These are phyloP conservation scores for Immersiella caudata DNA, from an alignment of 495 filamentous ascomycete species.

Conservation along the genomic window DNA sequence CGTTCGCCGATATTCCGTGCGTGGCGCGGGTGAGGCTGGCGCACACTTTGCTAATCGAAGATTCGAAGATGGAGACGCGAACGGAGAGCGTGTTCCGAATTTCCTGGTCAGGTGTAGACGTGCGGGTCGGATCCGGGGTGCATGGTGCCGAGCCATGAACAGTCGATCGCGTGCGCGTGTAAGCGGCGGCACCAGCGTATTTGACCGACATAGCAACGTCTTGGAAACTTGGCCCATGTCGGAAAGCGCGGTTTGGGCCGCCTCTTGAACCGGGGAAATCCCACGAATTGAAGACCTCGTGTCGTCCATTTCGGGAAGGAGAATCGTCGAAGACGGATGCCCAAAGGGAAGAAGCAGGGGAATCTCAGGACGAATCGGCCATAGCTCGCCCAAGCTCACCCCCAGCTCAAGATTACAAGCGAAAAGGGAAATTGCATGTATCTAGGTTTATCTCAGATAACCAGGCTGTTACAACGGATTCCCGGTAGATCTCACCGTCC, in stretches of 20 bases:
- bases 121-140: background rate
- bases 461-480: too few species aligned
- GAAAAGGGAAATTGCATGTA: too few species aligned
- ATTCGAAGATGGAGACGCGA: background rate
- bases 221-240: background rate
- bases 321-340: too few species aligned
- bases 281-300: conserved; percentile 15
- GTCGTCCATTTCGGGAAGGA: too few species aligned
- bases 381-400: too few species aligned
- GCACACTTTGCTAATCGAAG: conserved; percentile 4
- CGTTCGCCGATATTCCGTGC: conserved; percentile 1
- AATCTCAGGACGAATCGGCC: too few species aligned
- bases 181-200: background rate
- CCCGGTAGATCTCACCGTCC: too few species aligned
- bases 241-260: background rate
- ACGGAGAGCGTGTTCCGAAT: conserved; percentile 3
- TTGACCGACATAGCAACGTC: conserved; percentile 7
- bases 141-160: conserved; percentile 3
- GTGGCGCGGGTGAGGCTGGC: background rate
- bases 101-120: conserved; percentile 1
- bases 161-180: background rate
- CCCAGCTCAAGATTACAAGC: too few species aligned
- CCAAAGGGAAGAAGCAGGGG: too few species aligned
- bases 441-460: too few species aligned
- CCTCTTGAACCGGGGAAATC: background rate